Base-by-base conservation (phyloP, 2,329 filamentous ascomycete species). In the Nakataea oryzae region DNA sequence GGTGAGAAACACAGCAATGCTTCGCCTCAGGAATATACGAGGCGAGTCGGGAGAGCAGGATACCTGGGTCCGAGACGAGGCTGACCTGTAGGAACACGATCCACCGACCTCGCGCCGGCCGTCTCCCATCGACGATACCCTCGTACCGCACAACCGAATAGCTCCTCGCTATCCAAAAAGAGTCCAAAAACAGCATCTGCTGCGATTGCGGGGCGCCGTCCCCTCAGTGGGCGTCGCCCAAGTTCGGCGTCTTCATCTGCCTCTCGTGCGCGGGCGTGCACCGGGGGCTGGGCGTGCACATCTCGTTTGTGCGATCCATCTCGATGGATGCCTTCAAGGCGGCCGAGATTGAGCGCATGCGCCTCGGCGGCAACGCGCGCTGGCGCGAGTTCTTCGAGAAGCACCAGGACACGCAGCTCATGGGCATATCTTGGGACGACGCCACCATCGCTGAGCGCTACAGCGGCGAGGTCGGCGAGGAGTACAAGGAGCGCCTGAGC, bases 271-370 rank as follows among this genome's bases (percentile, higher is more conserved):
- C 93, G 41, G 95, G 95, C 69, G 90, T 95, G 61, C 95, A 99
- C 78, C 89, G 95, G 66, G 92, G 92, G 3, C 86, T 99, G 32
- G 95, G 95, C 65, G 95, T 99, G 47, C 95, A 99, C 80, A 96
- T 99, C 75, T 96, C 92, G 73, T 99, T 99, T 78, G 93, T 99
- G 66, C 89, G 95, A 64, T 95, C 90, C 70, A 95, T 97, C 71
- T 96, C 91, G 65, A 99, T 99, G 95, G 95, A 99, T 78, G 92
- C 92, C 63, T 97, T 99, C 81, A 99, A 99, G 75, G 85, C 86
- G 66, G 84, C 84, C 70, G 95, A 99, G 76, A 93, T 97, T 70
- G 88, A 91, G 75, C 89, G 93, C 67, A 97, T 99, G 95, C 86
- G 93, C 63, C 81, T 89, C 27, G 95, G 93, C 57, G 95, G 95